These are phyloP conservation scores for Neolentinus lepideus DNA, from an alignment of 1,284 basidiomycete species.

Conservation along the genomic window DNA sequence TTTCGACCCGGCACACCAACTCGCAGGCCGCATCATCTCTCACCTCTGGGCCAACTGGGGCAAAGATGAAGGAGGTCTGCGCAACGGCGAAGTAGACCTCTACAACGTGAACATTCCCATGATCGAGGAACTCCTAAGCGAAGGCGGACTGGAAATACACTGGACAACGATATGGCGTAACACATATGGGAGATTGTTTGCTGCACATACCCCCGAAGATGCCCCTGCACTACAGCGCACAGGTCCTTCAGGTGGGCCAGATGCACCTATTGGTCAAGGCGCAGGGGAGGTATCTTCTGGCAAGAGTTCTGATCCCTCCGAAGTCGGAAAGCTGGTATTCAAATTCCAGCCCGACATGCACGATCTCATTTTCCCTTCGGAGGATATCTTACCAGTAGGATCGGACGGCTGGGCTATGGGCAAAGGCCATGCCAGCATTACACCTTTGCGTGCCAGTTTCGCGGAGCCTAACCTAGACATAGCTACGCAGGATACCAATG, in stretches of 20 bases:
- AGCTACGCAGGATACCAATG: neutral
- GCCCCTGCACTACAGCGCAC: constrained; percentile 12
- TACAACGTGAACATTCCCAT: constrained; percentile 82
- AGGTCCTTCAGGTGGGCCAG: constrained; percentile 34
- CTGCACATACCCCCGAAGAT: constrained; percentile 27
- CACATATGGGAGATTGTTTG: constrained; percentile 70
- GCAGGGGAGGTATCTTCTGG: constrained; percentile 8
- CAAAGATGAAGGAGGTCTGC: constrained; percentile 47
- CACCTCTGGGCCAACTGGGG: constrained; percentile 83
- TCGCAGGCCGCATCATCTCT: constrained; percentile 61
- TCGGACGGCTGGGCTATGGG: constrained; percentile 78
- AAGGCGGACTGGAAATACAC: constrained; percentile 51
- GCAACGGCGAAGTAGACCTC: constrained; percentile 63
- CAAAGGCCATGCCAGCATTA: constrained; percentile 64
- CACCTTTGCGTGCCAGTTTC: constrained; percentile 67
- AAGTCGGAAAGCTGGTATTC: constrained; percentile 52
- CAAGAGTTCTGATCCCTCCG: constrained; percentile 13
- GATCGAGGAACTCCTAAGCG: constrained; percentile 49
- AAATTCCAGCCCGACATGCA: constrained; percentile 77
- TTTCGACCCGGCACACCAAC: constrained; percentile 62
- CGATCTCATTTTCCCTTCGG: constrained; percentile 56
- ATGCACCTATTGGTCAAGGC: constrained; percentile 23
- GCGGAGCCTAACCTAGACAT: constrained; percentile 39
- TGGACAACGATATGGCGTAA: constrained; percentile 79
- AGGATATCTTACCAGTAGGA: constrained; percentile 57